Percentiles rank a stretch among this genome's conserved stretches.
These are phyloP conservation scores for Fusarium cyanostomum DNA, from an alignment of 2,329 filamentous ascomycete genomes.

Conservation along the genomic window DNA sequence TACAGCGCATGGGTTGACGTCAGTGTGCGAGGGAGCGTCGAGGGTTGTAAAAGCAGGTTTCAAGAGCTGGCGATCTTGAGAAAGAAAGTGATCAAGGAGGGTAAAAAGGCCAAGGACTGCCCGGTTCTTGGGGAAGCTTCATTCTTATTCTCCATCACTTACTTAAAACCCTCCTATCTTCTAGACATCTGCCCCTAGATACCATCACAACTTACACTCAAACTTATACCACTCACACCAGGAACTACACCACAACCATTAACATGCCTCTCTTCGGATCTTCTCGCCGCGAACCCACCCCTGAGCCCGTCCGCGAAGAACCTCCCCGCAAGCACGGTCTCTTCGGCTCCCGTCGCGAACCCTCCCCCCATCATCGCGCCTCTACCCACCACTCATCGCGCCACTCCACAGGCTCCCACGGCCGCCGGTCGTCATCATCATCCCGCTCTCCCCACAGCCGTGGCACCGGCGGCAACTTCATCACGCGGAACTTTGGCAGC, in stretches of 20 bases:
- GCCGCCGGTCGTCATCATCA: slow-evolving; percentile 14
- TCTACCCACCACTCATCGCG: slow-evolving; percentile 32
- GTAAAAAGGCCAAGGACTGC: slow-evolving; percentile 33
- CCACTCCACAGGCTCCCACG: slow-evolving; percentile 20
- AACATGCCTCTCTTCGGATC: slow-evolving; percentile 48
- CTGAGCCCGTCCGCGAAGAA: slow-evolving; percentile 45
- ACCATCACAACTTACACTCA: not conserved
- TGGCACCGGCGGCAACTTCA: slow-evolving; percentile 45
- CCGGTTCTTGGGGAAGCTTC: slow-evolving; percentile 19
- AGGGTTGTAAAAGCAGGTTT: slow-evolving; percentile 29
- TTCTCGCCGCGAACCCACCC: slow-evolving; percentile 42
- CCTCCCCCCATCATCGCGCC: slow-evolving; percentile 41
- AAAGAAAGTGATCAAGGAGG: not conserved
- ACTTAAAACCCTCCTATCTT: not conserved
- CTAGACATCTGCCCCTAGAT: not conserved
- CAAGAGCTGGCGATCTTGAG: slow-evolving; percentile 9
- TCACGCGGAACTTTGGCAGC: slow-evolving; percentile 56
- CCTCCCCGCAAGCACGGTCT: slow-evolving; percentile 48
- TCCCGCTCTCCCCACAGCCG: slow-evolving; percentile 29
- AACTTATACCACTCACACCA: not conserved
- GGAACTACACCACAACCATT: not conserved
- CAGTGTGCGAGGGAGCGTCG: slow-evolving; percentile 1
- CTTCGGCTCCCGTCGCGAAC: slow-evolving; percentile 47
- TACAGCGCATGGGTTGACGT: slow-evolving; percentile 28
- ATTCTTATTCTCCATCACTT: slow-evolving; percentile 16